A percentile compares a stretch with the other conserved stretches of the same genome.
phyloP scores from a whole-genome alignment of 139 green algal species.

The Desmodesmus armatus region DNA sequence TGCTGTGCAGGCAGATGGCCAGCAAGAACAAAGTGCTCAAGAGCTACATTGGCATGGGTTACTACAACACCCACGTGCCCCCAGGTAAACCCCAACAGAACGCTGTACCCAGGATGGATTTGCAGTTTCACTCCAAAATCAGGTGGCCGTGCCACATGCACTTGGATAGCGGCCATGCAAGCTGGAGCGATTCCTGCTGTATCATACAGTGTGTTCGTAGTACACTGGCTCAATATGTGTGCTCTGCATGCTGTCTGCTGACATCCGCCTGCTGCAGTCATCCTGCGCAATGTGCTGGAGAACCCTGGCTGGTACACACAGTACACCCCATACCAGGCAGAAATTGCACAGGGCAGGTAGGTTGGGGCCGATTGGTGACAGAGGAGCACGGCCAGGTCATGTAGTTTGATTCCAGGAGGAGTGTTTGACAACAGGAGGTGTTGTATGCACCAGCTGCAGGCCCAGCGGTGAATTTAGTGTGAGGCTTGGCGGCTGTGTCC shows the following conservation, averaged over 20 bases:
- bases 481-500: no score
- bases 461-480: background rate
- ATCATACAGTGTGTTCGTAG: no score
- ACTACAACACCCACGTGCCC: constrained; percentile 95
- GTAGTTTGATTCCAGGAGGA: no score
- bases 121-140: no score
- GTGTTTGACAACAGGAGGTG: background rate
- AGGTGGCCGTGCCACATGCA: no score
- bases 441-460: background rate
- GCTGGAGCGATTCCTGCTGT: no score
- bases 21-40: constrained; percentile 98
- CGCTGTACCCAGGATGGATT: no score
- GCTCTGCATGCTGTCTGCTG: no score
- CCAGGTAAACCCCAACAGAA: no score
- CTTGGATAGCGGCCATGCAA: no score
- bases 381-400: background rate
- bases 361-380: background rate
- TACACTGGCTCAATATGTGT: no score
- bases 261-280: no score
- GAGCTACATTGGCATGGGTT: constrained; percentile 98
- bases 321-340: constrained; percentile 99
- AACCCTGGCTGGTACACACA: constrained; percentile 99
- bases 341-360: constrained; percentile 87
- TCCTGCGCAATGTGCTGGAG: constrained; percentile 98
- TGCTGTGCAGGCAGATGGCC: constrained; percentile 90